These are phyloP conservation scores for Apiotrichum sp. DNA, from an alignment of 1,284 basidiomycete species.

Conservation along the genomic window DNA sequence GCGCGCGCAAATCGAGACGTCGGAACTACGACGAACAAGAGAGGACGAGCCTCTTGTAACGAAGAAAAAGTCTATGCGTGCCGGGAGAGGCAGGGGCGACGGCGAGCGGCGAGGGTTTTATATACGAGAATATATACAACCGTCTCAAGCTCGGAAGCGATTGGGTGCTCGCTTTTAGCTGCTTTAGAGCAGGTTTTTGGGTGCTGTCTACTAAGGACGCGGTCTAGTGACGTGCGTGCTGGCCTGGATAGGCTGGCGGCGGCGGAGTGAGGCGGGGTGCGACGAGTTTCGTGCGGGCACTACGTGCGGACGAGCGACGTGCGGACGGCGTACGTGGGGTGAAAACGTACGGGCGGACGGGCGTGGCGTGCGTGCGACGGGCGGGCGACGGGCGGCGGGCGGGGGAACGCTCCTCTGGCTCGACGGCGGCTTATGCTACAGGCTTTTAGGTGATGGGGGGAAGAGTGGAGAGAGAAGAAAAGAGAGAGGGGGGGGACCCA, in stretches of 20 bases:
- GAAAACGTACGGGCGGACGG: conserved; percentile 2
- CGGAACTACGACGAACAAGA: too few species aligned
- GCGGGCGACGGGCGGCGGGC: conserved; percentile 1
- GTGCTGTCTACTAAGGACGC: too few species aligned
- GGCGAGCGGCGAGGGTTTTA: too few species aligned
- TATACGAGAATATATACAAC: too few species aligned
- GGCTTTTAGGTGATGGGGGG: neutral
- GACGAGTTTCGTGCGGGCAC: conserved; percentile 2
- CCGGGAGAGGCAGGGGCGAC: too few species aligned
- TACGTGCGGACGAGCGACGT: conserved; percentile 4
- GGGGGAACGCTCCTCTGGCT: conserved; percentile 1
- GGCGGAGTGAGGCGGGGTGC: neutral
- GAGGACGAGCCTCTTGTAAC: too few species aligned
- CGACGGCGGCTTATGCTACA: conserved; percentile 1
- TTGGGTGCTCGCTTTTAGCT: too few species aligned
- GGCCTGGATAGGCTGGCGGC: neutral
- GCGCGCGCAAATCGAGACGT: too few species aligned
- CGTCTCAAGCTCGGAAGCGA: too few species aligned
- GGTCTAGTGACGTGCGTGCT: neutral
- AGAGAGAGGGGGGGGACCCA: neutral
- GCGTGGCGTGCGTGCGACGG: conserved; percentile 5
- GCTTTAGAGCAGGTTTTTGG: too few species aligned
- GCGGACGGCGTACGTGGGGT: conserved; percentile 1
- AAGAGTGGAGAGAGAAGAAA: neutral
- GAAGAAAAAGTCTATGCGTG: too few species aligned